These are phyloP conservation scores for Simplicillium aogashimaense DNA, from an alignment of 2,329 filamentous ascomycete genomes.

Conservation along the genomic window DNA sequence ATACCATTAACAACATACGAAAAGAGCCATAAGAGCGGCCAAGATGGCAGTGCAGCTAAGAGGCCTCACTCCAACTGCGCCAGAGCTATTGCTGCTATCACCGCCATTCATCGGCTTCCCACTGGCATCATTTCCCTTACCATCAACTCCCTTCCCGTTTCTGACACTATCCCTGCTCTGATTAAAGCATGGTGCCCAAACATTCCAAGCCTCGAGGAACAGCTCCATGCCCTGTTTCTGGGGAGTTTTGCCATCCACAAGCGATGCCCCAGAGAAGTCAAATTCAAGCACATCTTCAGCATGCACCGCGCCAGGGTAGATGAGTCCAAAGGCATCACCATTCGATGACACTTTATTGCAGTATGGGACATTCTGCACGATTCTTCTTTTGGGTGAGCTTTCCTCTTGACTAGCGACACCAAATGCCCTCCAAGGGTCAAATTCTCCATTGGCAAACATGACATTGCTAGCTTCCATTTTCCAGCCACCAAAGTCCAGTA, in stretches of 20 bases:
- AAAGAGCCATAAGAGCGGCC: too few relatives aligned
- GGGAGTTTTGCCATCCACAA: slow-evolving; percentile 1
- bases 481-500: slow-evolving; percentile 19
- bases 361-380: too few relatives aligned
- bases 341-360: background rate
- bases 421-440: slow-evolving; percentile 17
- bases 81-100: too few relatives aligned
- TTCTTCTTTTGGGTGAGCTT: background rate
- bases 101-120: too few relatives aligned
- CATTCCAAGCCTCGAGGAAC: slow-evolving; percentile 9
- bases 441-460: slow-evolving; percentile 18
- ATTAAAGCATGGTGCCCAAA: slow-evolving; percentile 10
- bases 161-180: slow-evolving; percentile 7
- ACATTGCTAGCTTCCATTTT: slow-evolving; percentile 13
- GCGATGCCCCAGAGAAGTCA: background rate
- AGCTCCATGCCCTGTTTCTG: slow-evolving; percentile 7
- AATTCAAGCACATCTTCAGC: slow-evolving; percentile 5
- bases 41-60: too few relatives aligned
- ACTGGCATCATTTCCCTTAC: background rate
- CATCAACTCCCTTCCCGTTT: slow-evolving; percentile 5
- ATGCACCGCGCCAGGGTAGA: slow-evolving; percentile 7
- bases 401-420: slow-evolving; percentile 8
- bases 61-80: too few relatives aligned
- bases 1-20: too few relatives aligned
- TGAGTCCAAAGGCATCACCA: slow-evolving; percentile 3